These are phyloP conservation scores for Rhizophagus prolifer DNA, from an alignment of 192 early-diverging fungal genomes.

Conservation along the genomic window DNA sequence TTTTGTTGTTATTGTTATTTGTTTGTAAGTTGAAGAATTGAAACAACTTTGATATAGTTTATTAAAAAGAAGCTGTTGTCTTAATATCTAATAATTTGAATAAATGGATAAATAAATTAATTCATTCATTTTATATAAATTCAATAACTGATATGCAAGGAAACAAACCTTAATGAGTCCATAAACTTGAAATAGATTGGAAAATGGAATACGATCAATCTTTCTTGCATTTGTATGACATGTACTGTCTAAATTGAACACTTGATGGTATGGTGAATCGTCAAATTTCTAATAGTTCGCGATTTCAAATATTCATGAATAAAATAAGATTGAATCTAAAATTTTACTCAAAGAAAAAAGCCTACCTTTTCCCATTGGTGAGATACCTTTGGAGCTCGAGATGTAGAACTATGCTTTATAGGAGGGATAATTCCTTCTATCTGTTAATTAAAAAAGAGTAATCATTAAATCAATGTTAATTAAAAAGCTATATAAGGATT, in stretches of 20 bases:
- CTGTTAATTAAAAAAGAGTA: neutral
- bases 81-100: constrained; percentile 12
- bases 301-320: neutral
- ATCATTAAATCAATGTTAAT: neutral
- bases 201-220: constrained; percentile 29
- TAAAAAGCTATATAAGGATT: neutral
- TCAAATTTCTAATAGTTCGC: constrained; percentile 16
- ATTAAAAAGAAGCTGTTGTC: constrained; percentile 28
- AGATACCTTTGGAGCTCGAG: neutral
- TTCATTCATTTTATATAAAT: neutral
- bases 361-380: constrained; percentile 16
- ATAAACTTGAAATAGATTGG: neutral
- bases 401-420: neutral
- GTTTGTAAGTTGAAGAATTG: constrained; percentile 17
- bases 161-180: constrained; percentile 12
- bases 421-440: constrained; percentile 14
- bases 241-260: neutral
- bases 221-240: constrained; percentile 13
- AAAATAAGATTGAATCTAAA: neutral
- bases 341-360: neutral
- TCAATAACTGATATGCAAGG: neutral
- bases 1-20: neutral
- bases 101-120: neutral
- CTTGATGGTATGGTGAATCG: neutral
- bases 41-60: constrained; percentile 28